Conservation (phyloP, 768 basidiomycete species). For the Trametes meyenii region DNA sequence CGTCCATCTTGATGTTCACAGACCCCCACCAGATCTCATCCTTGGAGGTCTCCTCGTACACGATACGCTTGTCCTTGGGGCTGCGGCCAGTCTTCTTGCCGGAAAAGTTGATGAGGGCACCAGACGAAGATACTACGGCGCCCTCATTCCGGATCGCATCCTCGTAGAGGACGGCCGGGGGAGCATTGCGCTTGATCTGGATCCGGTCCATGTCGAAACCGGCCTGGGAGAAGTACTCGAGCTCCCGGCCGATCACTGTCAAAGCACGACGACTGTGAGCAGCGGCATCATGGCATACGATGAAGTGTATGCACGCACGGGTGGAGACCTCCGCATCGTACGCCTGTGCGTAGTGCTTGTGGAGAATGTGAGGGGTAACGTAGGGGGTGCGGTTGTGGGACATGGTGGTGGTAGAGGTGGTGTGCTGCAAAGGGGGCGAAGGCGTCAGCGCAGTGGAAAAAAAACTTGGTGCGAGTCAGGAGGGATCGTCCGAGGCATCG, state of each 20-base stretch:
- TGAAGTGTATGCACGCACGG: slow-evolving; percentile 45
- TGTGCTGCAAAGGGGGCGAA: slow-evolving; percentile 2
- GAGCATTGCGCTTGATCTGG: slow-evolving; percentile 92
- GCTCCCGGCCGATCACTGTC: slow-evolving; percentile 87
- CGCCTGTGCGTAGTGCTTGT: slow-evolving; percentile 81
- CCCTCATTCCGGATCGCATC: slow-evolving; percentile 99
- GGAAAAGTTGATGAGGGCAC: slow-evolving; percentile 99
- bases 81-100: slow-evolving; percentile 98
- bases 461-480: not conserved
- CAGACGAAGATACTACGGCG: slow-evolving; percentile 94
- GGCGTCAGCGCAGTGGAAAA: not conserved
- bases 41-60: slow-evolving; percentile 94
- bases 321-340: slow-evolving; percentile 64
- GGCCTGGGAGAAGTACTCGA: slow-evolving; percentile 97
- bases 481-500: slow-evolving; percentile 6
- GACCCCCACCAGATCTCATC: slow-evolving; percentile 99
- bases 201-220: slow-evolving; percentile 99
- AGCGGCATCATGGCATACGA: not conserved
- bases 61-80: slow-evolving; percentile 99
- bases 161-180: slow-evolving; percentile 90
- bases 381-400: slow-evolving; percentile 78
- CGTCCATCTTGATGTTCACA: slow-evolving; percentile 99
- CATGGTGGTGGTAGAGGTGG: slow-evolving; percentile 58
- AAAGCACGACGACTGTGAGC: slow-evolving; percentile 18
- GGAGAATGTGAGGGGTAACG: slow-evolving; percentile 87